These are phyloP conservation scores for Claviceps sp. DNA, from an alignment of 2,329 filamentous ascomycete species.

Conservation along the genomic window DNA sequence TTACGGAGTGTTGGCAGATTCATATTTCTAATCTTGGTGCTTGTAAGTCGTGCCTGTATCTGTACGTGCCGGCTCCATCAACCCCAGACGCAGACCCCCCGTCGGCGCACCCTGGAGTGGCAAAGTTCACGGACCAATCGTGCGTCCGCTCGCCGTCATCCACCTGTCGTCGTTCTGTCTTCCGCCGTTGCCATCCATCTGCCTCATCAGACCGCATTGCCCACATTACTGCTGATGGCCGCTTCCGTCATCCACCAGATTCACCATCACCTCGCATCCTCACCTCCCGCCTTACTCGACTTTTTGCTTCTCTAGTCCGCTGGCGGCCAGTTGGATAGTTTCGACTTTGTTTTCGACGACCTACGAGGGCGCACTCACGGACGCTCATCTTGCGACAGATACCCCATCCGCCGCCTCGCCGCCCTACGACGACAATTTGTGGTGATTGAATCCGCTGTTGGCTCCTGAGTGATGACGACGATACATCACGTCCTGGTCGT, in stretches of 20 bases:
- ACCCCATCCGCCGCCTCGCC: no score
- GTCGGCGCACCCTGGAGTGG: not conserved
- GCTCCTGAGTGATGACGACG: not conserved
- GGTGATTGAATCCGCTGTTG: no score
- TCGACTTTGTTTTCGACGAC: not conserved
- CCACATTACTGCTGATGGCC: not conserved
- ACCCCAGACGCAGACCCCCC: no score
- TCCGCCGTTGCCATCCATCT: not conserved
- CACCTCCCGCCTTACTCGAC: not conserved
- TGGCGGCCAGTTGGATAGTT: slow-evolving; percentile 5
- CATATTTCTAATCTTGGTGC: no score
- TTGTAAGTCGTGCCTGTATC: no score
- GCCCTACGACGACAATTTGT: no score
- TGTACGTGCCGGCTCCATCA: no score
- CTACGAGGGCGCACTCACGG: no score
- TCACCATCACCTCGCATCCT: no score
- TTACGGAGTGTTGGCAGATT: no score
- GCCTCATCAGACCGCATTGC: slow-evolving; percentile 1
- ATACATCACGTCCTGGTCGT: not conserved
- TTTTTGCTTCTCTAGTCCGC: not conserved
- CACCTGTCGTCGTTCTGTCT: not conserved
- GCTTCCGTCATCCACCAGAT: not conserved
- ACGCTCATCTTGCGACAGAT: no score
- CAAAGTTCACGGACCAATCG: slow-evolving; percentile 3
- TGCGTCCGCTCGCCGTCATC: slow-evolving; percentile 1